Evolutionary conservation across 1,139 yeast species (phyloP), one percentile per base, ranked within the genome.

Genomic region (Nadsonia starkeyi-henricii): DNA sequence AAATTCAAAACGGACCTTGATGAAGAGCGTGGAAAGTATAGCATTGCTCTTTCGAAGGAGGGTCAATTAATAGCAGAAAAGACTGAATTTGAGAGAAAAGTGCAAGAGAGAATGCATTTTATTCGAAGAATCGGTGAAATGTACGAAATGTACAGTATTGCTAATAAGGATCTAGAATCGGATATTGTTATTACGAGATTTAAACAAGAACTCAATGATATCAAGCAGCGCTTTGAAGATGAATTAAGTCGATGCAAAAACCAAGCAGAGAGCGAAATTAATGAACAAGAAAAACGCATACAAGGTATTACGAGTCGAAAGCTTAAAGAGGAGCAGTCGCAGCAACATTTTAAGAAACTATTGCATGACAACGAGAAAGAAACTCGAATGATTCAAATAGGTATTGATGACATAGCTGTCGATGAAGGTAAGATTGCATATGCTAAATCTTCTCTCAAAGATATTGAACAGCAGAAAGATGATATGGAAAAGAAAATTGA

Each of bases 61-160:
- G 95, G 93, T 2, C 74, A 78, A 45, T 64, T 81, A 46, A 69
- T 68, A 49, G 75, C 79, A 0, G 72, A 74, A 43, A 70, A 70
- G 46, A 67, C 66, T 2, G 67, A 66, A 4, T 64, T 70, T 52
- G 57, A 65, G 18, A 53, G 54, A 9, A 68, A 71, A 48, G 28
- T 3, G 52, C 50, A 2, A 52, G 69, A 41, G 54, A 57, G 36
- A 5, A 51, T 52, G 7, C 49, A 55, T 2, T 54, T 56, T 12
- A 56, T 64, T 17, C 64, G 63, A n/a, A 47, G 53, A 41, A 42
- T 55, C 49, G 21, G 36, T 0, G n/a, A 20, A 18, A 39, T 13
- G 8, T 44, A 44, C 33, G 37, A 36, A 15, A 15, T 43, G 17
- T 17, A 23, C 23, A 30, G 21, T 15, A 5, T 17, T 18, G 15